These are phyloP conservation scores for Chytriomyces confervae DNA, from an alignment of 192 early-diverging fungal species.

Conservation along the genomic window DNA sequence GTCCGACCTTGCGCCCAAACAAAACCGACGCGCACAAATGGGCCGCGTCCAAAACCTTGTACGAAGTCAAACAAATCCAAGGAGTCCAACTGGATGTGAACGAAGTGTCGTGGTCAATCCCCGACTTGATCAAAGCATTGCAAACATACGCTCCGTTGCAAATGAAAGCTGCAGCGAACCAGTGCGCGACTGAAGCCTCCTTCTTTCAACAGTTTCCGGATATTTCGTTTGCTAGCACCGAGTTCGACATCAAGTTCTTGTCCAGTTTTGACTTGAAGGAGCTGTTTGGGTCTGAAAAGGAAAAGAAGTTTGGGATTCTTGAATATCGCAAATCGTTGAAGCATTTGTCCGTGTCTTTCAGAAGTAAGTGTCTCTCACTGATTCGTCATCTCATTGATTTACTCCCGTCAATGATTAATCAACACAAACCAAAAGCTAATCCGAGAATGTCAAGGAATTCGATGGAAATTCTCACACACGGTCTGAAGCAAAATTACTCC, in stretches of 20 bases:
- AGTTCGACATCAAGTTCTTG: not conserved
- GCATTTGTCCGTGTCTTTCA: slow-evolving; percentile 1
- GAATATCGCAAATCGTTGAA: slow-evolving; percentile 6
- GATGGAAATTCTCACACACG: slow-evolving; percentile 7
- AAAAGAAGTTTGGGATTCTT: slow-evolving; percentile 19
- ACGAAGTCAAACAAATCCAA: slow-evolving; percentile 14
- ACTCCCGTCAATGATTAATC: too few relatives aligned
- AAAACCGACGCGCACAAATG: not conserved
- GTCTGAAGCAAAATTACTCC: not conserved
- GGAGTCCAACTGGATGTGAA: slow-evolving; percentile 9
- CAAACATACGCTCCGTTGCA: slow-evolving; percentile 7
- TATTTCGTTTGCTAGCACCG: not conserved
- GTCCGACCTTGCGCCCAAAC: slow-evolving; percentile 12
- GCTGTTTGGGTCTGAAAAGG: slow-evolving; percentile 25
- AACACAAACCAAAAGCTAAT: not conserved
- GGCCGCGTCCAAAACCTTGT: slow-evolving; percentile 19
- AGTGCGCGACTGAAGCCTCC: slow-evolving; percentile 14
- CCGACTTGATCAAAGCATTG: slow-evolving; percentile 30
- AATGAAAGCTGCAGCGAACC: not conserved
- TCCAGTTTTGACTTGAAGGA: slow-evolving; percentile 23
- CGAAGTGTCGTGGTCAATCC: slow-evolving; percentile 27
- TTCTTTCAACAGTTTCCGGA: slow-evolving; percentile 23
- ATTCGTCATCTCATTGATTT: too few relatives aligned
- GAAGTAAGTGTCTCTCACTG: not conserved
- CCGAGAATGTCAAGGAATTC: slow-evolving; percentile 10